A percentile compares a stretch with the other conserved stretches of the same genome.
These are phyloP conservation scores for Niebla homalea DNA, from an alignment of 495 filamentous ascomycete genomes.

Conservation along the genomic window DNA sequence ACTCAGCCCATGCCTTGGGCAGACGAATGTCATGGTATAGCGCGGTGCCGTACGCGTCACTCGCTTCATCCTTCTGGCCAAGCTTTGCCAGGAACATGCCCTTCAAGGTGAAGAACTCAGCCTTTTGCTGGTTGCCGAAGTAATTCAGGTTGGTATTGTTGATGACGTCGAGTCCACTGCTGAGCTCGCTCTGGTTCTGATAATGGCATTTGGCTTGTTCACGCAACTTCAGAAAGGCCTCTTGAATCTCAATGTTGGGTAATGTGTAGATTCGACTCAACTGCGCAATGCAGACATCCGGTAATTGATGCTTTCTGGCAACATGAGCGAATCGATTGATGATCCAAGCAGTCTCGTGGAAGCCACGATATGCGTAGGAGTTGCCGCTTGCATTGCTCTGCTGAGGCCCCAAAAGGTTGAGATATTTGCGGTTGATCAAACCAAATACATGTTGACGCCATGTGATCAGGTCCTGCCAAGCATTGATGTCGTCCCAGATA, in stretches of 20 bases:
- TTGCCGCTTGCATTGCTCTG: slow-evolving; percentile 66
- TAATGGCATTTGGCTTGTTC: slow-evolving; percentile 99
- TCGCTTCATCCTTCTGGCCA: slow-evolving; percentile 73
- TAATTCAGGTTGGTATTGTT: slow-evolving; percentile 99
- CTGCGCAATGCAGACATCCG: slow-evolving; percentile 93
- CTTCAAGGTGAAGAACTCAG: slow-evolving; percentile 97
- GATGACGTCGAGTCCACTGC: slow-evolving; percentile 88
- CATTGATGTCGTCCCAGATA: slow-evolving; percentile 98
- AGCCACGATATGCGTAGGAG: slow-evolving; percentile 91
- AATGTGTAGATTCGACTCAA: slow-evolving; percentile 95
- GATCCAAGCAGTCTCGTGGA: slow-evolving; percentile 98
- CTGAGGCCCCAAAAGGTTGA: slow-evolving; percentile 69
- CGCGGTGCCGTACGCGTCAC: slow-evolving; percentile 86
- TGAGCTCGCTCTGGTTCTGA: slow-evolving; percentile 83
- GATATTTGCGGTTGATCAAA: slow-evolving; percentile 88
- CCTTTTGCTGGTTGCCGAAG: slow-evolving; percentile 90
- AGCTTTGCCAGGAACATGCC: slow-evolving; percentile 98
- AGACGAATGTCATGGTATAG: slow-evolving; percentile 89
- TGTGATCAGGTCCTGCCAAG: slow-evolving; percentile 96
- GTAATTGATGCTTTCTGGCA: slow-evolving; percentile 89
- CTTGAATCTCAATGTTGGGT: slow-evolving; percentile 98
- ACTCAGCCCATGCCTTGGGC: slow-evolving; percentile 97
- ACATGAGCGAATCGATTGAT: slow-evolving; percentile 99
- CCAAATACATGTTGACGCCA: slow-evolving; percentile 99
- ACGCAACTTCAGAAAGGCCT: slow-evolving; percentile 91